Conservation (phyloP, 768 basidiomycete species). For the Hygrocybe coccinea region DNA sequence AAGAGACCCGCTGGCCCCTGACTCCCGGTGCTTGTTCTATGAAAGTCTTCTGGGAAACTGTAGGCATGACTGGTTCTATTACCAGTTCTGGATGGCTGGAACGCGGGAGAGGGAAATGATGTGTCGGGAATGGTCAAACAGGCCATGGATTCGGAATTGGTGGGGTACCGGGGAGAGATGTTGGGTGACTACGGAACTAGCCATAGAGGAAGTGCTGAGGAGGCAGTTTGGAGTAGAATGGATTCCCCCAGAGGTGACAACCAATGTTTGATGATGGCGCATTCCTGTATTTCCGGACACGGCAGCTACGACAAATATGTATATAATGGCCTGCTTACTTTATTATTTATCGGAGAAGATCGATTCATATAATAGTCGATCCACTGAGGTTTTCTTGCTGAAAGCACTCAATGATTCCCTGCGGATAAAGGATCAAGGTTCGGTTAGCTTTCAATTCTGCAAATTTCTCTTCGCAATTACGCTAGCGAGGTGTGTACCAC, state of each 20-base stretch:
- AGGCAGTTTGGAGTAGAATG: conserved; percentile 15
- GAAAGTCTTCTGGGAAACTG: conserved; percentile 37
- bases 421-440: too few species aligned
- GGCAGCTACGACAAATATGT: too few species aligned
- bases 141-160: neutral
- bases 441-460: too few species aligned
- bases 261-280: too few species aligned
- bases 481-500: too few species aligned
- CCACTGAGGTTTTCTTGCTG: too few species aligned
- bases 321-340: too few species aligned
- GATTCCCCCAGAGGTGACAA: conserved; percentile 8
- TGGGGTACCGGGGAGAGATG: conserved; percentile 4
- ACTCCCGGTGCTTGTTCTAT: conserved; percentile 12
- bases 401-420: too few species aligned
- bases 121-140: conserved; percentile 2
- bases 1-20: conserved; percentile 18
- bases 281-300: too few species aligned
- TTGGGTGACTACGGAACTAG: conserved; percentile 5
- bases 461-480: too few species aligned
- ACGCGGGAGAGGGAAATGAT: conserved; percentile 15
- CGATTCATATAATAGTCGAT: too few species aligned
- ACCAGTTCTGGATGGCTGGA: conserved; percentile 45
- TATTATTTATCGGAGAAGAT: too few species aligned
- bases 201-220: conserved; percentile 11
- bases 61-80: conserved; percentile 44